These are phyloP conservation scores for Pythium folliculosum DNA, from an alignment of 352 stramenopile genomes.

Conservation along the genomic window DNA sequence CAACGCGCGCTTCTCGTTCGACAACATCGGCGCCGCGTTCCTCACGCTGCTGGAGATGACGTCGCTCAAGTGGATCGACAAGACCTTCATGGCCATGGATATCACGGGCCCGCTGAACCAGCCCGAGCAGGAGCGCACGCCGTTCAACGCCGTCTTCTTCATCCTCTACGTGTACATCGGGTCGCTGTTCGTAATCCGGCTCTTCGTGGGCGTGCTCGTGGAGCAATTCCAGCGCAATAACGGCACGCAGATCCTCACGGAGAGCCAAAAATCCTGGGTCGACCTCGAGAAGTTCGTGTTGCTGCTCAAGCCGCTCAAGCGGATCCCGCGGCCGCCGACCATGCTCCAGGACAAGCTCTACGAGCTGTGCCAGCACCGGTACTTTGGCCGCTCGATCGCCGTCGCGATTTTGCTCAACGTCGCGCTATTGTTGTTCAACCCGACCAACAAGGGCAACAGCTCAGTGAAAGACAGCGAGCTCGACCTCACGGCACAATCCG, in stretches of 20 bases:
- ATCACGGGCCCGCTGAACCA: slow-evolving; percentile 51
- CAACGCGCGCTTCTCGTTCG: slow-evolving; percentile 77
- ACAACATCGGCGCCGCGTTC: slow-evolving; percentile 68
- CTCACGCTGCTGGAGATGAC: slow-evolving; percentile 79
- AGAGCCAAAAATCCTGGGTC: slow-evolving; percentile 79
- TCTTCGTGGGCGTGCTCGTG: slow-evolving; percentile 80
- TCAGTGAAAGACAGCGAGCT: background rate
- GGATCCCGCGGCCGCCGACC: slow-evolving; percentile 45
- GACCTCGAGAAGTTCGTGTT: slow-evolving; percentile 82
- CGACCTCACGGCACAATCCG: slow-evolving; percentile 2
- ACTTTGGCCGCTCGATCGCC: slow-evolving; percentile 53
- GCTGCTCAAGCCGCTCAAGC: slow-evolving; percentile 59
- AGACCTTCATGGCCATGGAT: slow-evolving; percentile 75
- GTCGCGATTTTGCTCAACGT: slow-evolving; percentile 76
- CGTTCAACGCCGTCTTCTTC: slow-evolving; percentile 64
- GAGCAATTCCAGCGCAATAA: slow-evolving; percentile 87
- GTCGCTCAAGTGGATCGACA: slow-evolving; percentile 82
- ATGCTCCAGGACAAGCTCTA: slow-evolving; percentile 44
- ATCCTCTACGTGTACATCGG: slow-evolving; percentile 77
- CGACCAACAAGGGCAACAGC: slow-evolving; percentile 23
- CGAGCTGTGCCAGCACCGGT: slow-evolving; percentile 60
- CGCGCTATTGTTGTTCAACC: slow-evolving; percentile 64
- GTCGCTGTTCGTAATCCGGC: slow-evolving; percentile 73
- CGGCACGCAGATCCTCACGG: slow-evolving; percentile 76
- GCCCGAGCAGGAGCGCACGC: slow-evolving; percentile 48